Evolutionary conservation across 2,329 filamentous ascomycete genomes (phyloP), one percentile per base, ranked within the genome.

Genomic region (Aureobasidium namibiae): DNA sequence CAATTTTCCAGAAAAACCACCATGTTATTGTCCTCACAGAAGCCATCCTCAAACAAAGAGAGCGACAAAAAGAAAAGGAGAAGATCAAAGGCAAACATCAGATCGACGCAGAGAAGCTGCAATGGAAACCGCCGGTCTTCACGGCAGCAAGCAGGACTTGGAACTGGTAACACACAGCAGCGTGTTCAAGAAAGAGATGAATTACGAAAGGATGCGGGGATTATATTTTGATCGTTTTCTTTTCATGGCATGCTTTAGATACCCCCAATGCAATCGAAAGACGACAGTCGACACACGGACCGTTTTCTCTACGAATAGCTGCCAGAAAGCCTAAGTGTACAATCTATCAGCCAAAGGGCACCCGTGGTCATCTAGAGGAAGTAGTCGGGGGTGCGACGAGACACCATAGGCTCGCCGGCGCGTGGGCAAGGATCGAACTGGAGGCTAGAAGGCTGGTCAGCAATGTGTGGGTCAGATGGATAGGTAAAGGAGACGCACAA

Each of bases 361-460:
- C 14, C 24, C 31, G 23, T 57, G n/a, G 41, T 53, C 39, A 53
- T 71, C 69, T 89, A 99, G 74, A 97, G 88, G 89, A 99, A 99
- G 82, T 99, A 99, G 76, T 99, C 92, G 60, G 92, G 92, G 64
- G 94, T 99, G 81, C 94, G 88, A 72, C 78, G 75, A 46, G 94
- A 97, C 65, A 99, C 94, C 94, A 97, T 97, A 24, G 94, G 94
- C 75, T 99, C 94, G 68, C 94, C 94, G 66, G 94, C 92, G 75
- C 94, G 86, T 60, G 94, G 94, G 82, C 94, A 97, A 59, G 94
- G 94, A 73, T 99, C 94, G 75, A 97, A 99, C 86, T 99, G 94
- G 76, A 99, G 79, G 87, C 94, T 99, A 69, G 21, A 61, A 29
- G n/a, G 34, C 24, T 39, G n/a, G 42, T 45, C 26, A 49, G 45